phyloP scores from a whole-genome alignment of 1,284 basidiomycete species.

The Ceratobasidium sp. region DNA sequence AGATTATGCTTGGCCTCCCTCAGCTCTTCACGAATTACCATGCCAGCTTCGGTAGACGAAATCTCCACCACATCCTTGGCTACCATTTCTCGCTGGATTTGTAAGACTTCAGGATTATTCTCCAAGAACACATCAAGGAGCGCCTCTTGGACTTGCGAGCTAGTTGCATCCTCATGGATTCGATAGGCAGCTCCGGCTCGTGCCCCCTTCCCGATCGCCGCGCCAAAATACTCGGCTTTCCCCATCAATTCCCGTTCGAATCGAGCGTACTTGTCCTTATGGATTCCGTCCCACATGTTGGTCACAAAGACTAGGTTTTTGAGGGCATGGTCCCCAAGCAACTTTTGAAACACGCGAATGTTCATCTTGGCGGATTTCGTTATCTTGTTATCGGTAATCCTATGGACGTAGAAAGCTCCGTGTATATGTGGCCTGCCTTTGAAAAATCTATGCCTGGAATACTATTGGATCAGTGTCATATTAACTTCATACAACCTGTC shows the following conservation, averaged over 20 bases:
- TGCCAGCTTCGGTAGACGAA: not conserved
- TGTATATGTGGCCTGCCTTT: not conserved
- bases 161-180: not conserved
- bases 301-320: constrained; percentile 15
- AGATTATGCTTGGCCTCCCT: not conserved
- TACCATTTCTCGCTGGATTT: constrained; percentile 1
- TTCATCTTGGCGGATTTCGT: not conserved
- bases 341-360: not conserved
- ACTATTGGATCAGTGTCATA: no score
- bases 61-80: not conserved
- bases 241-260: not conserved
- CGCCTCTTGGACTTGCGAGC: not conserved
- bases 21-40: not conserved
- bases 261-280: not conserved
- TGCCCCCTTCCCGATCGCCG: not conserved
- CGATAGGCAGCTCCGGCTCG: not conserved
- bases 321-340: not conserved
- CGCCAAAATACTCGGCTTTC: not conserved
- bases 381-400: not conserved
- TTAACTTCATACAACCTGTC: no score
- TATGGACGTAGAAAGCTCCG: constrained; percentile 2
- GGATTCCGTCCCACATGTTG: constrained; percentile 3
- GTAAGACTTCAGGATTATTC: not conserved
- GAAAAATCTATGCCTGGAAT: no score
- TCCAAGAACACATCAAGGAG: not conserved